A percentile compares a stretch with the other conserved stretches of the same genome.
Conservation (phyloP, 2,329 filamentous ascomycete species). For the Aspergillus bombycis region DNA sequence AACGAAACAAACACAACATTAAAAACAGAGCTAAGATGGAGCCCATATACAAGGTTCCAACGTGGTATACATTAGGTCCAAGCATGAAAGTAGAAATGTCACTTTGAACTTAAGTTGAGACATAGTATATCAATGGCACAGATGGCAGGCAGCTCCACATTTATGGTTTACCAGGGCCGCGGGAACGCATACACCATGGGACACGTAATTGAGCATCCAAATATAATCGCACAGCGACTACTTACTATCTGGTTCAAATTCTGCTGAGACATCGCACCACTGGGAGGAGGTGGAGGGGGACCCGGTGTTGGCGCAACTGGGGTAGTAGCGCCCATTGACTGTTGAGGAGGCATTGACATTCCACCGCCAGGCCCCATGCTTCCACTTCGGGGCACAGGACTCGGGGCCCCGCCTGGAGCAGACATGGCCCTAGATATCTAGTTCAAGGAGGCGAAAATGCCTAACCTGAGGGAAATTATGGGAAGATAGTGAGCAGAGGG, state of each 20-base stretch:
- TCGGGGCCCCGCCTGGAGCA: conserved; percentile 50
- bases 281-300: conserved; percentile 36
- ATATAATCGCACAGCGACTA: conserved; percentile 18
- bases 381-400: conserved; percentile 52
- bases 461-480: neutral
- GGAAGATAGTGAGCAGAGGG: conserved; percentile 7
- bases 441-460: neutral
- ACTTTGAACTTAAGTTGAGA: neutral
- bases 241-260: conserved; percentile 96
- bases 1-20: neutral
- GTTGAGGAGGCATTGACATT: conserved; percentile 52
- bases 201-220: neutral
- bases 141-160: neutral
- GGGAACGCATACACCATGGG: neutral
- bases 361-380: conserved; percentile 51
- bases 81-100: neutral
- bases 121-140: neutral
- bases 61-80: neutral
- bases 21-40: neutral
- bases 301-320: conserved; percentile 49
- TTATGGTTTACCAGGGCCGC: neutral
- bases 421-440: conserved; percentile 39
- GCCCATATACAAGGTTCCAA: neutral
- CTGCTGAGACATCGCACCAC: conserved; percentile 70
- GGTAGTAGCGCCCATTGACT: conserved; percentile 51